Conservation (phyloP, 2,329 filamentous ascomycete genomes). For the Cryoendolithus antarcticus region DNA sequence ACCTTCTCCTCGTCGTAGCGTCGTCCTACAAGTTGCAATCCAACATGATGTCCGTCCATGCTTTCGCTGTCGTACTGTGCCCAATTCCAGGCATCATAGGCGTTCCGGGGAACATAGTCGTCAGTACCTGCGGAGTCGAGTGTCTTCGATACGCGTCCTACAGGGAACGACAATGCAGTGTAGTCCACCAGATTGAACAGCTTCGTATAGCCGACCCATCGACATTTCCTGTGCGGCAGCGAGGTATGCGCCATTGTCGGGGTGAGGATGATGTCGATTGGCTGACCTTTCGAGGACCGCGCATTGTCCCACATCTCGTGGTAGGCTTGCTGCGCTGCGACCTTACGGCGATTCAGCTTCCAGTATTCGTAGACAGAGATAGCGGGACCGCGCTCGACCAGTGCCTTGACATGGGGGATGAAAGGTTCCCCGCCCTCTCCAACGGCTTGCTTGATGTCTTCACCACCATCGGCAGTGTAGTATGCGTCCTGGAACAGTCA, state of each 20-base stretch:
- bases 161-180: constrained; percentile 44
- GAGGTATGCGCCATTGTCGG: constrained; percentile 50
- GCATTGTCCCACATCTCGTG: constrained; percentile 46
- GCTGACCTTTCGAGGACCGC: constrained; percentile 29
- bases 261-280: constrained; percentile 44
- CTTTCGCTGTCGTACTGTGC: constrained; percentile 56
- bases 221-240: constrained; percentile 30
- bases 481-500: constrained; percentile 38
- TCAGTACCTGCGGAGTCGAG: constrained; percentile 23
- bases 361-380: constrained; percentile 55
- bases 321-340: constrained; percentile 41
- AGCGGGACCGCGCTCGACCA: constrained; percentile 40
- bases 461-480: constrained; percentile 51
- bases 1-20: constrained; percentile 77
- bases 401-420: constrained; percentile 45
- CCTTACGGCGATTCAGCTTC: constrained; percentile 51
- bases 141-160: constrained; percentile 33
- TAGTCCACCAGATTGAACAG: constrained; percentile 38
- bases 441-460: constrained; percentile 48
- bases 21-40: constrained; percentile 65
- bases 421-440: constrained; percentile 45
- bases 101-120: constrained; percentile 36
- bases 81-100: constrained; percentile 41
- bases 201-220: constrained; percentile 21
- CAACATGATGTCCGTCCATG: constrained; percentile 77